Evolutionary conservation across 2,329 filamentous ascomycete species (phyloP), one percentile per base, ranked within the genome.

Genomic region (Colletotrichum higginsianum): DNA sequence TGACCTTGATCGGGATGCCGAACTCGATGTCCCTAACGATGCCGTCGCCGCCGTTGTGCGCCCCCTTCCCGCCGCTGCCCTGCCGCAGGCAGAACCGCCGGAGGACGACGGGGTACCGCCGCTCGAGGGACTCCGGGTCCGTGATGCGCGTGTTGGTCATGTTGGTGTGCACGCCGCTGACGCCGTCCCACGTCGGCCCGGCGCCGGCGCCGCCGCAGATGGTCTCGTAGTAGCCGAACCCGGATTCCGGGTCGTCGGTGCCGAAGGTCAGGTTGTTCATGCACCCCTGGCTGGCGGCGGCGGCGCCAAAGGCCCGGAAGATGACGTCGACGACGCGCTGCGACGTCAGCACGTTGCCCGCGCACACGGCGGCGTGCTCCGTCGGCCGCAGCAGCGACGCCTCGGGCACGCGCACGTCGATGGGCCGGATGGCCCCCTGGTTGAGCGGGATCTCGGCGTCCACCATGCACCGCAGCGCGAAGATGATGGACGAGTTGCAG

Each of bases 61-160:
- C 85, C 2, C 92, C 92, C 2, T 80, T 77, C 0, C 94, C 93
- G 0, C 90, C 91, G 47, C 88, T 91, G 0, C 88, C 91, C 1
- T 82, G 75, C 1, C 93, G 82, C 13, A 96, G 82, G 11, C 87
- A 86, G 79, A 95, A 96, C 75, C 92, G 88, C 7, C 91, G 86
- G 38, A 96, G 83, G 1, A 96, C 78, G 2, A 94, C 91, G 0
- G 93, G 93, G 77, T 95, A 95, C 18, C 93, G 84, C 35, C 91
- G 86, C 82, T 96, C 93, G 74, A 96, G 92, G 8, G 94, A 88
- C 79, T 96, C 94, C 0, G 91, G 86, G 78, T 96, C 94, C 0
- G 93, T 95, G 77, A 95, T 96, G 15, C 93, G 88, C 4, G 93
- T 96, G 80, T 96, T 96, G 6, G 94, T 96, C 92, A 95, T 95